These are phyloP conservation scores for Penstemon barbatus DNA, from an alignment of 257 asterid genomes.

Conservation along the genomic window DNA sequence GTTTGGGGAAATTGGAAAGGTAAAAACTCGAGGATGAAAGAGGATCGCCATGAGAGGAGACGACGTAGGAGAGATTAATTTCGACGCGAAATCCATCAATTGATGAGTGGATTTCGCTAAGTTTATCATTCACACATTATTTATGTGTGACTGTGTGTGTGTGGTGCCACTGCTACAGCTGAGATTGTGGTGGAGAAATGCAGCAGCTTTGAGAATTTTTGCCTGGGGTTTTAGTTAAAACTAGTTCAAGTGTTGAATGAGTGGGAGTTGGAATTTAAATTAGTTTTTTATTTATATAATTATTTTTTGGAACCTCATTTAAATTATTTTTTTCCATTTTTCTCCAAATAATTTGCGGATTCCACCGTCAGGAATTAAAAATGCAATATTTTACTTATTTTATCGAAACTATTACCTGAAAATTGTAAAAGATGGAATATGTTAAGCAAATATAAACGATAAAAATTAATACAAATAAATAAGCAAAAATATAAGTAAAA, in stretches of 20 bases:
- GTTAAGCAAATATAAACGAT: too few species aligned
- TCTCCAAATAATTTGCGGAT: too few species aligned
- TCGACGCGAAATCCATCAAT: conserved; percentile 46
- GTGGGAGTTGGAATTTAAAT: conserved; percentile 18
- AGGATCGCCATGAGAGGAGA: conserved; percentile 55
- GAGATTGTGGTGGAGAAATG: conserved; percentile 58
- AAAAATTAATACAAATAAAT: too few species aligned
- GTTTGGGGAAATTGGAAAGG: conserved; percentile 32
- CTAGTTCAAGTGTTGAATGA: neutral
- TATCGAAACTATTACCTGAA: too few species aligned
- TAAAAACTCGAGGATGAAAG: conserved; percentile 37
- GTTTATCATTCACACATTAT: conserved; percentile 9
- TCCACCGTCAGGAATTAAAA: too few species aligned
- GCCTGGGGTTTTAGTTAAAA: neutral
- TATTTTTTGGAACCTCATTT: too few species aligned
- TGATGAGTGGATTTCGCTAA: neutral
- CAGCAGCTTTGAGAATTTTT: conserved; percentile 36
- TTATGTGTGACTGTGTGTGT: conserved; percentile 29
- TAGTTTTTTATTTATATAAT: too few species aligned
- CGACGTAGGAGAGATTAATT: conserved; percentile 3
- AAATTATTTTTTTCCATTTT: too few species aligned
- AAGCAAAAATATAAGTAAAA: too few species aligned
- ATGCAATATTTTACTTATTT: too few species aligned
- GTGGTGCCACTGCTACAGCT: conserved; percentile 22
- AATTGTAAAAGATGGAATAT: too few species aligned